Base-by-base conservation (phyloP, 495 filamentous ascomycete species). In the Tuber magnatum region DNA sequence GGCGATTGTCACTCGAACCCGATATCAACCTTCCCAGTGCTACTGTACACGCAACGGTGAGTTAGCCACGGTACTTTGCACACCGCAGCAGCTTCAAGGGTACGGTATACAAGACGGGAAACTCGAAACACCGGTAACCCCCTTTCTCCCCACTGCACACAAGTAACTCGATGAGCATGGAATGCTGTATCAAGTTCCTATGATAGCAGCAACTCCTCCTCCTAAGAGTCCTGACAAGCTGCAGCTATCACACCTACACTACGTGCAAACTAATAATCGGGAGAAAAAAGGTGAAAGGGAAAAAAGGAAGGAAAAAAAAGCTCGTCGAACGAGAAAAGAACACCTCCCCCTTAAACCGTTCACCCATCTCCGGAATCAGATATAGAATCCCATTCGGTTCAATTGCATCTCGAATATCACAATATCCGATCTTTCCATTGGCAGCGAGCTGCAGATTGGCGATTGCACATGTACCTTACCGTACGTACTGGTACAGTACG, bases 391-490 rank as follows among this genome's bases (percentile, higher is more conserved):
- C 28, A 18, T 65, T 65, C 56, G 12, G 56, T 32, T 65, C 56
- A 65, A 65, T 65, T 35, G 32, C 56, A 65, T 65, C 56, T 65
- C 28, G 32, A 65, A 65, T 35, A 32, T 20, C 56, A 32, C 56
- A 65, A 35, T 65, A 65, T 65, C 56, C 56, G 56, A 65, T 65
- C 56, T 65, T 65, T 65, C 56, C 56, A 65, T 65, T 65, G 56
- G 56, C 56, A 65, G 28, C 28, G 28, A 65, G n/a, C 56, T 20
- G 28, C 28, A 65, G 14, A 65, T 20, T 20, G 6, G 56, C 56
- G 56, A 28, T 65, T 65, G 56, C 51, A 61, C 51, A 65, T 65
- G 56, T 65, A 65, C 28, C 28, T 28, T 35, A 16, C 51, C 51
- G 51, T n/a, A 61, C 48, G 12, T 22, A 48, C 39, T 40, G 18